Evolutionary conservation across 1,284 basidiomycete genomes (phyloP).

Genomic region (Leccinum subrobustum): DNA sequence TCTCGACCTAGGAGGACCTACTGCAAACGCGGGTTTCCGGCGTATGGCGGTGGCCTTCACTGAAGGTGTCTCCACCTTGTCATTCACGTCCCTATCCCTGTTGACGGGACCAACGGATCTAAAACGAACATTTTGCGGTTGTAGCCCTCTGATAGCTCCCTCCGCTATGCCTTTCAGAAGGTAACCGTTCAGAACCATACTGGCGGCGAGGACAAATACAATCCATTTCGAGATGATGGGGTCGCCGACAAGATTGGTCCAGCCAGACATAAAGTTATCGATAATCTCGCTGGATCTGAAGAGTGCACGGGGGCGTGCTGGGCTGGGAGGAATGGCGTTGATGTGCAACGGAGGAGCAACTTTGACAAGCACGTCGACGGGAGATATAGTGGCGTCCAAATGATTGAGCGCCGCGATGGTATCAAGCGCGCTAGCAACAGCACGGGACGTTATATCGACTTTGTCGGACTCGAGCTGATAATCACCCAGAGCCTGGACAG

Average conservation of each 20-base stretch:
- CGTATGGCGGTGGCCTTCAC: slow-evolving; percentile 16
- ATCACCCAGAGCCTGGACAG: slow-evolving; percentile 21
- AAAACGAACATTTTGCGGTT: slow-evolving; percentile 48
- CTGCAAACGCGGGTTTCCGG: slow-evolving; percentile 23
- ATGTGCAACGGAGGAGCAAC: slow-evolving; percentile 68
- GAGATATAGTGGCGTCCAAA: slow-evolving; percentile 27
- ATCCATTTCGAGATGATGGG: slow-evolving; percentile 97
- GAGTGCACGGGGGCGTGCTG: slow-evolving; percentile 23
- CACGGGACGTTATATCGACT: slow-evolving; percentile 63
- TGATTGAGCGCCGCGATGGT: slow-evolving; percentile 47
- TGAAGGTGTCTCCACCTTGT: slow-evolving; percentile 14
- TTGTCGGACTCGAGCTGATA: slow-evolving; percentile 42
- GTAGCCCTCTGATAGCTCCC: slow-evolving; percentile 39
- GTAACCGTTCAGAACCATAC: slow-evolving; percentile 92
- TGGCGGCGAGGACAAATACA: slow-evolving; percentile 85
- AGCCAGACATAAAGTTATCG: slow-evolving; percentile 88
- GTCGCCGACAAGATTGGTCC: slow-evolving; percentile 92
- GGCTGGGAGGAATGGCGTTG: slow-evolving; percentile 42
- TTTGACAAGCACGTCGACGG: slow-evolving; percentile 63
- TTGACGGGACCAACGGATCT: slow-evolving; percentile 43
- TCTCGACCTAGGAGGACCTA: slow-evolving; percentile 25
- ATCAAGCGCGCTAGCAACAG: slow-evolving; percentile 58
- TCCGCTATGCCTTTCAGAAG: slow-evolving; percentile 80
- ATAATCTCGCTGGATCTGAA: slow-evolving; percentile 43
- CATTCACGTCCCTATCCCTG: slow-evolving; percentile 28